A percentile compares a stretch with the other conserved stretches of the same genome.
Evolutionary conservation across 2,329 filamentous ascomycete species (phyloP).

Genomic region (Dothideomycetidae sp.): DNA sequence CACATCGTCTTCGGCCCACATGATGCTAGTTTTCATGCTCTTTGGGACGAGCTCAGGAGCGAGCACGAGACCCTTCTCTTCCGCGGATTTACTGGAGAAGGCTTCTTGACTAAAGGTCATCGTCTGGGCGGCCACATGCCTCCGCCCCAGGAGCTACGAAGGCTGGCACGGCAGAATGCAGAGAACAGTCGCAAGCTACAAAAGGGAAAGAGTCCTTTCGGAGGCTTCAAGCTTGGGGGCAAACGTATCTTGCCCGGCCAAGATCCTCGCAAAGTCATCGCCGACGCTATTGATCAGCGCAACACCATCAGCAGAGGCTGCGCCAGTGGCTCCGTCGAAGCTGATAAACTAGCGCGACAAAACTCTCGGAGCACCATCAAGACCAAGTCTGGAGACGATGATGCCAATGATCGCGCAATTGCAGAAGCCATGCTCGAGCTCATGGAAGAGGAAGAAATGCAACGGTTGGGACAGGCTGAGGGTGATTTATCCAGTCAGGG

Average conservation of each 20-base stretch:
- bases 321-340: slow-evolving; percentile 54
- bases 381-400: slow-evolving; percentile 75
- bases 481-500: slow-evolving; percentile 34
- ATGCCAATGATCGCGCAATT: slow-evolving; percentile 77
- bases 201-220: slow-evolving; percentile 47
- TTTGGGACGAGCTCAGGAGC: slow-evolving; percentile 82
- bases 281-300: slow-evolving; percentile 51
- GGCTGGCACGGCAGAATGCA: slow-evolving; percentile 52
- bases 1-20: slow-evolving; percentile 79
- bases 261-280: slow-evolving; percentile 59
- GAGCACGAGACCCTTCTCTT: slow-evolving; percentile 62
- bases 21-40: slow-evolving; percentile 63
- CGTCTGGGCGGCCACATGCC: slow-evolving; percentile 53
- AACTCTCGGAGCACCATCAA: slow-evolving; percentile 60
- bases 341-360: slow-evolving; percentile 51
- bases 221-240: slow-evolving; percentile 49
- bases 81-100: slow-evolving; percentile 84
- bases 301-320: slow-evolving; percentile 59
- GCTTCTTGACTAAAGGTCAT: slow-evolving; percentile 64
- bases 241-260: slow-evolving; percentile 40
- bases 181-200: slow-evolving; percentile 50
- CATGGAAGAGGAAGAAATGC: slow-evolving; percentile 60
- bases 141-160: slow-evolving; percentile 56
- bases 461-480: slow-evolving; percentile 29
- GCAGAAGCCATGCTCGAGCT: slow-evolving; percentile 75